Percentiles rank a stretch among this genome's conserved stretches.
These are phyloP conservation scores for Rhodotorula graminis DNA, from an alignment of 768 basidiomycete genomes.

Conservation along the genomic window DNA sequence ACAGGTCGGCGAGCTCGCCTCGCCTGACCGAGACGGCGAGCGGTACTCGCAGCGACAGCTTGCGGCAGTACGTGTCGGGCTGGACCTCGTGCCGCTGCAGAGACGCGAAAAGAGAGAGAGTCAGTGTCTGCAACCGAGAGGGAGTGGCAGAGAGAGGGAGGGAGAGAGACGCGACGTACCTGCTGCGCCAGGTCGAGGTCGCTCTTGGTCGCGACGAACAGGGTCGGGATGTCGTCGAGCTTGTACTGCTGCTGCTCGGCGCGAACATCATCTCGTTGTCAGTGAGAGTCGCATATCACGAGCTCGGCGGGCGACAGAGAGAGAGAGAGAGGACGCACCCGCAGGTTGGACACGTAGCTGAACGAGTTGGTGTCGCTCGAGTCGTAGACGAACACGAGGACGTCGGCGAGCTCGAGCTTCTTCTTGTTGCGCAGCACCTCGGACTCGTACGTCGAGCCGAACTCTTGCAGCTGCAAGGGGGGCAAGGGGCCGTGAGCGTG, in stretches of 20 bases:
- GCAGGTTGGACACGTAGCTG: slow-evolving; percentile 92
- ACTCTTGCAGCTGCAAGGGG: slow-evolving; percentile 78
- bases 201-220: slow-evolving; percentile 98
- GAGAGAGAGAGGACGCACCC: slow-evolving; percentile 59
- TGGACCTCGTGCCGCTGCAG: slow-evolving; percentile 90
- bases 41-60: slow-evolving; percentile 83
- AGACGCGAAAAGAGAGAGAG: background rate
- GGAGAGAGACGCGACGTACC: slow-evolving; percentile 52
- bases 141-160: background rate
- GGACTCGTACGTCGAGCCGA: slow-evolving; percentile 89
- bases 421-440: slow-evolving; percentile 82
- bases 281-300: too few species aligned
- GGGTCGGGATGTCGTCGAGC: slow-evolving; percentile 85
- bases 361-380: slow-evolving; percentile 99
- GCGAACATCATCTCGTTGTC: too few species aligned
- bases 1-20: slow-evolving; percentile 77
- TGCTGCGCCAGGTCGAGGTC: slow-evolving; percentile 95
- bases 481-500: background rate
- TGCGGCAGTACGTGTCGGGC: slow-evolving; percentile 91
- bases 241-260: slow-evolving; percentile 83
- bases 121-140: background rate
- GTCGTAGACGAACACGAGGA: slow-evolving; percentile 92
- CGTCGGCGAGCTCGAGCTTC: slow-evolving; percentile 87
- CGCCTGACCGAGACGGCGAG: slow-evolving; percentile 88
- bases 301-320: too few species aligned